phyloP scores from a whole-genome alignment of 441 rosid species.

The Cnidoscolus chayamansa region DNA sequence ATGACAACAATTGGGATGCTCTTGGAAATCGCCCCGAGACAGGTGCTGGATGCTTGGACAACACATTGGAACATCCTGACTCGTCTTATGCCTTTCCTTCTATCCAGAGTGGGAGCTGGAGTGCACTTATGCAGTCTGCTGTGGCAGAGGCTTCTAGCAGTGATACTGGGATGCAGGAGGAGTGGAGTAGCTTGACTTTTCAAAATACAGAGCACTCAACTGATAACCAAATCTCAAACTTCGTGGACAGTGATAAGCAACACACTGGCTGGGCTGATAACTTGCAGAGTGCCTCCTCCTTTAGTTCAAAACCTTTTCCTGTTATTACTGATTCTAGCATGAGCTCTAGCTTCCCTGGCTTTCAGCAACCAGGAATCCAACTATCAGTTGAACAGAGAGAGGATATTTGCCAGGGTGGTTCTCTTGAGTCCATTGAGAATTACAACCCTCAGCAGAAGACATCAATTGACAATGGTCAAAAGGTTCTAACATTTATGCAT shows the following conservation, averaged over 20 bases:
- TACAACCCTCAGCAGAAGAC: slow-evolving; percentile 17
- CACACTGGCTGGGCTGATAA: slow-evolving; percentile 36
- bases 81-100: slow-evolving; percentile 49
- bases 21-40: slow-evolving; percentile 49
- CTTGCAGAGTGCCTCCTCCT: slow-evolving; percentile 25
- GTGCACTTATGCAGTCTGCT: slow-evolving; percentile 96
- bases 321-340: slow-evolving; percentile 2
- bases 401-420: slow-evolving; percentile 10
- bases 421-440: slow-evolving; percentile 15
- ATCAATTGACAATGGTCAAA: slow-evolving; percentile 7
- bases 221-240: slow-evolving; percentile 22
- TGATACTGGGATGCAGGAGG: slow-evolving; percentile 45
- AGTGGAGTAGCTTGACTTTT: slow-evolving; percentile 48
- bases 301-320: slow-evolving; percentile 18
- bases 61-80: slow-evolving; percentile 42
- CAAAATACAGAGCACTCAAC: slow-evolving; percentile 31
- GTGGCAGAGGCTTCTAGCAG: slow-evolving; percentile 61
- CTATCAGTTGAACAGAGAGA: slow-evolving; percentile 16
- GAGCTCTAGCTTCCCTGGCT: slow-evolving; percentile 21
- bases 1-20: slow-evolving; percentile 70
- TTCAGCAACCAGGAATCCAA: slow-evolving; percentile 18
- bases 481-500: slow-evolving; percentile 4
- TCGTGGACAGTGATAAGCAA: slow-evolving; percentile 36
- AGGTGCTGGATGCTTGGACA: slow-evolving; percentile 37
- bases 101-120: slow-evolving; percentile 88